Evolutionary conservation across 2,329 filamentous ascomycete genomes (phyloP), one percentile per base, ranked within the genome.

Genomic region (Neoscytalidium dimidiatum): DNA sequence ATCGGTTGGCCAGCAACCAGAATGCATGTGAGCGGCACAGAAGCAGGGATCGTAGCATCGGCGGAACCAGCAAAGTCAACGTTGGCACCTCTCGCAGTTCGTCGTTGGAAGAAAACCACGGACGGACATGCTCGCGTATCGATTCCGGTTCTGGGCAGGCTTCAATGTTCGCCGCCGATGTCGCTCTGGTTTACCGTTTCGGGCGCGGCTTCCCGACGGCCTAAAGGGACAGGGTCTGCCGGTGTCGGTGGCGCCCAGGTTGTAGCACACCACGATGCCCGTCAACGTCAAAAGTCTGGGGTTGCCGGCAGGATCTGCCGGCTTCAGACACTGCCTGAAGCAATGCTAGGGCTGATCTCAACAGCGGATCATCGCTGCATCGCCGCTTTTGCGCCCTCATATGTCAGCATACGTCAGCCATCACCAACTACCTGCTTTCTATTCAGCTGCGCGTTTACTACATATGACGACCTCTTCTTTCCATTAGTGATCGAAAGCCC

Each of bases 321-420:
- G 31, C 53, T 19, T 41, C 19, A 28, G 48, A 21, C n/a, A 21
- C 35, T 23, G 17, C 26, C 29, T 41, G 28, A n/a, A 17, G 13
- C 56, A 28, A 21, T n/a, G 17, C 53, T 44, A 23, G 53, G 19
- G 56, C 8, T 46, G 56, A 60, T 56, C 52, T 31, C 52, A 56
- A 21, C 19, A 17, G 31, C 31, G 51, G 29, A 53, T 44, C 53
- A n/a, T 58, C 53, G 53, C 53, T 29, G 51, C 48, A 29, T 51
- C 31, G 26, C 26, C 26, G 49, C 7, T 28, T 57, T 26, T 28
- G 9, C 33, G 7, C 31, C 11, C 19, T 31, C 52, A 26, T 38
- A 57, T 57, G 53, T 60, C 56, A 60, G 56, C 56, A 28, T 35
- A 33, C 56, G 56, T 60, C 56, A 60, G 56, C 21, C 41, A 46